A percentile compares a stretch with the other conserved stretches of the same genome.
These are phyloP conservation scores for Skeletonema tropicum DNA, from an alignment of 108 stramenopile species.

Conservation along the genomic window DNA sequence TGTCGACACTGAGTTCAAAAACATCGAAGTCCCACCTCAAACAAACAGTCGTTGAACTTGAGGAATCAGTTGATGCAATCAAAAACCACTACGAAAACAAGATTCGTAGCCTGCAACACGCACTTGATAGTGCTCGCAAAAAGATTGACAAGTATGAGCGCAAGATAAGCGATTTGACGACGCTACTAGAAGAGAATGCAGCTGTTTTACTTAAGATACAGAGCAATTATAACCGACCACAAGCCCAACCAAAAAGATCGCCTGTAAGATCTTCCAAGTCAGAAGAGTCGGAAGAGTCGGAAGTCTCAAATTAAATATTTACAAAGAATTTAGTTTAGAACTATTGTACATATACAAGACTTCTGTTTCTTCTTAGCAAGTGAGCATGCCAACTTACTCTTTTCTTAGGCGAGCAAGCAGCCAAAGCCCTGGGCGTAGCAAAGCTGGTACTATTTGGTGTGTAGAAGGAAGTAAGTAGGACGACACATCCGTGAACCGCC, in stretches of 20 bases:
- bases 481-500: too few relatives aligned
- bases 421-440: too few relatives aligned
- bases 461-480: too few relatives aligned
- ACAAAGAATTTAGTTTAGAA: too few relatives aligned
- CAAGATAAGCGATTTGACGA: conserved; percentile 41
- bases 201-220: conserved; percentile 21
- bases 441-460: too few relatives aligned
- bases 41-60: conserved; percentile 43
- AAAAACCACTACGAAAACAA: conserved; percentile 39
- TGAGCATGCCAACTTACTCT: too few relatives aligned
- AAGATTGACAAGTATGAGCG: conserved; percentile 36
- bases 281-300: too few relatives aligned
- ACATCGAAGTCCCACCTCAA: conserved; percentile 18
- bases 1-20: conserved; percentile 16
- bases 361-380: too few relatives aligned
- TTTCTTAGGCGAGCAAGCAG: too few relatives aligned
- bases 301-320: too few relatives aligned
- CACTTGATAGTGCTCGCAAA: conserved; percentile 33
- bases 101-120: conserved; percentile 28
- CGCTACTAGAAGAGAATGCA: conserved; percentile 39
- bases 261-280: too few relatives aligned
- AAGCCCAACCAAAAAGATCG: neutral
- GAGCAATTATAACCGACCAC: conserved; percentile 17
- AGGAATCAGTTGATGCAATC: conserved; percentile 36
- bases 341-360: too few relatives aligned